phyloP scores from a whole-genome alignment of 2,329 filamentous ascomycete species.

The Fusarium protoensiforme region DNA sequence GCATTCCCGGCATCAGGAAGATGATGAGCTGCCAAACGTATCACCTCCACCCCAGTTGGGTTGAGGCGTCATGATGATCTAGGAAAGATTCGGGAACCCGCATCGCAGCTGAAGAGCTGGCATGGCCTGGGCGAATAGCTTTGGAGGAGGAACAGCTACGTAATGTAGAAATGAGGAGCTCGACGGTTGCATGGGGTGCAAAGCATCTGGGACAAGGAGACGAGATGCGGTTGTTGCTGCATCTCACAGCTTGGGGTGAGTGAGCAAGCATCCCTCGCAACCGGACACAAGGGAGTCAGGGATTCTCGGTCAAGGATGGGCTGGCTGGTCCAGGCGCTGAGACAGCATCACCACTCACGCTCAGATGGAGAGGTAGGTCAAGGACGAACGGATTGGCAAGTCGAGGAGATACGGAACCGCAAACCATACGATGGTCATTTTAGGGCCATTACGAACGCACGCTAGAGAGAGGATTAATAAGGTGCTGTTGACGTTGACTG shows the following conservation, averaged over 20 bases:
- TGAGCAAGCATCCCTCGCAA: background rate
- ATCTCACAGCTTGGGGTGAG: background rate
- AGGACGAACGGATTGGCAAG: constrained; percentile 9
- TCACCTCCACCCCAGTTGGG: background rate
- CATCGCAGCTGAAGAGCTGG: background rate
- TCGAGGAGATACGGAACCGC: background rate
- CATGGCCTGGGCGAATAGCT: background rate
- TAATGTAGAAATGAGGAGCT: background rate
- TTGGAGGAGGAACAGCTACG: background rate
- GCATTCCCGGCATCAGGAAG: background rate
- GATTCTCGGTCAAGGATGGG: background rate
- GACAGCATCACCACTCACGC: background rate
- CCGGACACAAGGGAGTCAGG: background rate
- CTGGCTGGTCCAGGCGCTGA: background rate
- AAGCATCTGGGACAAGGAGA: background rate
- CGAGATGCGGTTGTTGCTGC: background rate
- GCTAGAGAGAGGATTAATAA: background rate
- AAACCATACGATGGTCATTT: background rate
- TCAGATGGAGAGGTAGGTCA: background rate
- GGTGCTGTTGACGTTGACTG: background rate
- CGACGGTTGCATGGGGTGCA: background rate
- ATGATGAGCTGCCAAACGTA: background rate
- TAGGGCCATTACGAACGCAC: background rate
- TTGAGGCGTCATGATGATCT: background rate
- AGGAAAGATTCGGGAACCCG: background rate